Evolutionary conservation across 257 asterid genomes (phyloP).

Genomic region (Solanum neorickii): DNA sequence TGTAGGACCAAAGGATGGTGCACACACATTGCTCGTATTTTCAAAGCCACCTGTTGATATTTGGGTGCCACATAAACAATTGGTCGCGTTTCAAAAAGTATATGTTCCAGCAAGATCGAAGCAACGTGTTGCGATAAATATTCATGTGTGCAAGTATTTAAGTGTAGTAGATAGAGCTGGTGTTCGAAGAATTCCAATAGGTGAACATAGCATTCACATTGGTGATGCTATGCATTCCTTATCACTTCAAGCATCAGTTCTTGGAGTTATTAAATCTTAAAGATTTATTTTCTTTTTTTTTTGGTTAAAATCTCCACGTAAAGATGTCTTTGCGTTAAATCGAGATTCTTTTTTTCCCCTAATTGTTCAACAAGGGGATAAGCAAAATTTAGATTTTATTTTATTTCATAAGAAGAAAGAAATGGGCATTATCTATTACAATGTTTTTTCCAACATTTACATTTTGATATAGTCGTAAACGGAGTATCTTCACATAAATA

Average conservation of each 20-base stretch:
- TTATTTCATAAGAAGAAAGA: background rate
- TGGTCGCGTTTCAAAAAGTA: constrained; percentile 56
- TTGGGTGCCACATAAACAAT: constrained; percentile 52
- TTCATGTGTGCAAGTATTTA: constrained; percentile 61
- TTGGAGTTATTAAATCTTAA: constrained; percentile 28
- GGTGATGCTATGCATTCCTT: constrained; percentile 53
- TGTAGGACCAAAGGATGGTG: constrained; percentile 40
- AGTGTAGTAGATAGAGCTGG: constrained; percentile 78
- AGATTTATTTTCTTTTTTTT: background rate
- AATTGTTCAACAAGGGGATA: background rate
- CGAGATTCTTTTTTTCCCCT: background rate
- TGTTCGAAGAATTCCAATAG: constrained; percentile 64
- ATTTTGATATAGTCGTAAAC: too few relatives aligned
- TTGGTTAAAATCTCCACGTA: background rate
- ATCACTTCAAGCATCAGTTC: constrained; percentile 37
- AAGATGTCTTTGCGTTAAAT: background rate
- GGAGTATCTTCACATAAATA: too few relatives aligned
- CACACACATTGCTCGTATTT: constrained; percentile 58
- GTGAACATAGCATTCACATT: constrained; percentile 53
- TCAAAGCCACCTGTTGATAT: constrained; percentile 45
- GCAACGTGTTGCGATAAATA: constrained; percentile 19
- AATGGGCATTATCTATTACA: background rate
- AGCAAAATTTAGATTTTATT: background rate
- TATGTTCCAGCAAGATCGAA: constrained; percentile 24
- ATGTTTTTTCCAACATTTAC: too few relatives aligned